phyloP scores from a whole-genome alignment of 768 basidiomycete species.

The Lyophyllum decastes region DNA sequence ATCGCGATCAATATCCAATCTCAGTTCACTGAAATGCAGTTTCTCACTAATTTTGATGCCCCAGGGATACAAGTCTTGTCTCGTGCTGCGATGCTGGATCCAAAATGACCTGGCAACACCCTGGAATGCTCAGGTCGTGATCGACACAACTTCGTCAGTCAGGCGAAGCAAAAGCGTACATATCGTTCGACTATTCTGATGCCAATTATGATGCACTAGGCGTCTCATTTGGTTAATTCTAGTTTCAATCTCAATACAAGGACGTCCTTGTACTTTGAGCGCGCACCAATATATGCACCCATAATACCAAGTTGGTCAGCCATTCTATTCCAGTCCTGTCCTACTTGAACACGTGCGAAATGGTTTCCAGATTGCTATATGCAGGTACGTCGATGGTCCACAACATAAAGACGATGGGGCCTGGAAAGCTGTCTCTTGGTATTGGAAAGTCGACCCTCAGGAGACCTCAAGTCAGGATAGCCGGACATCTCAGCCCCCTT shows the following conservation, averaged over 20 bases:
- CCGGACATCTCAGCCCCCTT: slow-evolving; percentile 7
- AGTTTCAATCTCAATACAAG: not conserved
- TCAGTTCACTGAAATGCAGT: slow-evolving; percentile 8
- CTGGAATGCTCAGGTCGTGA: slow-evolving; percentile 5
- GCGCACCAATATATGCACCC: not conserved
- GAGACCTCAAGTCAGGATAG: not conserved
- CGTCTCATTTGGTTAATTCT: not conserved
- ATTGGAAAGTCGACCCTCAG: not conserved
- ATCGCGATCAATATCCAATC: slow-evolving; percentile 21
- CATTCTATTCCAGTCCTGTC: not conserved
- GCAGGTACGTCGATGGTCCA: slow-evolving; percentile 7
- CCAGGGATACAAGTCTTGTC: slow-evolving; percentile 8
- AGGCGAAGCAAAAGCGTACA: not conserved
- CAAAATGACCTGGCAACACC: slow-evolving; percentile 7
- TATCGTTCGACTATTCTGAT: slow-evolving; percentile 1
- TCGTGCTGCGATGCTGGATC: slow-evolving; percentile 10
- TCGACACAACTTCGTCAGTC: not conserved
- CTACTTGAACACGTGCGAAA: not conserved
- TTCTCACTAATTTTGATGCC: slow-evolving; percentile 17
- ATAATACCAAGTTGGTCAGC: not conserved
- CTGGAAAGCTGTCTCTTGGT: slow-evolving; percentile 2
- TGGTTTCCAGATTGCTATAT: not conserved
- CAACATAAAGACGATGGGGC: not conserved
- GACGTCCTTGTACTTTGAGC: slow-evolving; percentile 8
- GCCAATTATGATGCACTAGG: not conserved